Conservation (phyloP, 2,329 filamentous ascomycete genomes). For the Periconia sp. region DNA sequence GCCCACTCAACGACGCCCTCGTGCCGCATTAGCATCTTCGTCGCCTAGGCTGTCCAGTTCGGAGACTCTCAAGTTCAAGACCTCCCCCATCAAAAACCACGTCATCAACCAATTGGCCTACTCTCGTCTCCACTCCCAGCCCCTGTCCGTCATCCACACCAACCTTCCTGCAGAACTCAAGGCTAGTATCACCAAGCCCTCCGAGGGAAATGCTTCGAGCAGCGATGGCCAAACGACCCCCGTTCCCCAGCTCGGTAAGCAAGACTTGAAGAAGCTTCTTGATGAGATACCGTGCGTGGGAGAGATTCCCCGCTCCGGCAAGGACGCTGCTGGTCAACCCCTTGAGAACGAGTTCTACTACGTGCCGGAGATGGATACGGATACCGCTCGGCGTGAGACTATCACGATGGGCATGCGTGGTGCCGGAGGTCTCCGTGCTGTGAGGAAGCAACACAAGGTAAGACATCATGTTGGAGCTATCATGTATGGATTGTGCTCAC, state of each 20-base stretch:
- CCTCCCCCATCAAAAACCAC: constrained; percentile 71
- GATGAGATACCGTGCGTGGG: constrained; percentile 78
- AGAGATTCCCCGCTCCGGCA: constrained; percentile 85
- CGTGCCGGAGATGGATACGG: constrained; percentile 80
- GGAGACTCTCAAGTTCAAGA: constrained; percentile 34
- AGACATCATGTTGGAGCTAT: background rate
- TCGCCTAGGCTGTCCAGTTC: constrained; percentile 32
- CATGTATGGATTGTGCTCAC: constrained; percentile 11
- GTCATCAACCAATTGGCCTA: constrained; percentile 94
- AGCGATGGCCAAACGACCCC: constrained; percentile 21
- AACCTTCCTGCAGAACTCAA: constrained; percentile 71
- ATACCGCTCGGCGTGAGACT: constrained; percentile 75
- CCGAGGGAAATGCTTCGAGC: constrained; percentile 22
- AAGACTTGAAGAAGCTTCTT: constrained; percentile 69
- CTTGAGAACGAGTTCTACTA: constrained; percentile 99
- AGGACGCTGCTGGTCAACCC: constrained; percentile 90
- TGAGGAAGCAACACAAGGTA: constrained; percentile 97
- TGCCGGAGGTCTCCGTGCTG: constrained; percentile 84
- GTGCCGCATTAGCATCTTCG: constrained; percentile 27
- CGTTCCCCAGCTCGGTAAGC: constrained; percentile 30
- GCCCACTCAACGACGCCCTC: constrained; percentile 32
- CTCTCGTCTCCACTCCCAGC: constrained; percentile 87
- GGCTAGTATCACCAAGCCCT: constrained; percentile 30
- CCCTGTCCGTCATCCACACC: constrained; percentile 83
- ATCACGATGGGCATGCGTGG: constrained; percentile 86